Conservation (phyloP, 176 grass and related monocot genomes). For the Eremochloa ophiuroides region DNA sequence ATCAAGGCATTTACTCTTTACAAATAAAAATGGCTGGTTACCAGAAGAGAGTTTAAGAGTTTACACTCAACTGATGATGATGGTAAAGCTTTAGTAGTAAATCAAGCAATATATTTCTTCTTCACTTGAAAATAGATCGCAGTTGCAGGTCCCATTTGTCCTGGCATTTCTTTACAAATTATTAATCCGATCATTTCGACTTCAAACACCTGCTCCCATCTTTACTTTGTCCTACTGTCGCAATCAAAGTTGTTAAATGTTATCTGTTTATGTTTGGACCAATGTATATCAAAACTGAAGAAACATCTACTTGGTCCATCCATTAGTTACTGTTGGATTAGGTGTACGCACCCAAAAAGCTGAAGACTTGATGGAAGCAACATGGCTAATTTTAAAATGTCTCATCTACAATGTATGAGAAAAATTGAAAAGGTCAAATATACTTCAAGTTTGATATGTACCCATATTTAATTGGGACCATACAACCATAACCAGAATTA, state of each 20-base stretch:
- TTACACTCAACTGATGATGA: not conserved
- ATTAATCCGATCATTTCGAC: constrained; percentile 4
- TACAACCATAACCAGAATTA: not conserved
- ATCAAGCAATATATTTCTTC: not conserved
- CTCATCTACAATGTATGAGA: constrained; percentile 15
- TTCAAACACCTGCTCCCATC: constrained; percentile 32
- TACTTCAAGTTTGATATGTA: not conserved
- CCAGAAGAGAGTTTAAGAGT: not conserved
- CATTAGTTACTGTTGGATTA: constrained; percentile 32
- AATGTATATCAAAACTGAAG: constrained; percentile 13
- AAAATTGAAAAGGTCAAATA: not conserved
- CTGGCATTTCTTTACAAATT: constrained; percentile 1
- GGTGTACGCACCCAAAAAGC: constrained; percentile 18
- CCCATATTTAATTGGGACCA: not conserved
- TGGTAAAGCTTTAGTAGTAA: constrained; percentile 17
- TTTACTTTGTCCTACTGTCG: constrained; percentile 4
- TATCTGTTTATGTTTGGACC: constrained; percentile 9
- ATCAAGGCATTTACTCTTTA: not conserved
- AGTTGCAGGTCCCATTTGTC: not conserved
- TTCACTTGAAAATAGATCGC: not conserved
- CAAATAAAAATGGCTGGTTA: not conserved
- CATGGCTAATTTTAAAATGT: not conserved
- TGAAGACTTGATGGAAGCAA: not conserved
- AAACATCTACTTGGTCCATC: constrained; percentile 9
- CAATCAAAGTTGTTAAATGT: constrained; percentile 24